These are phyloP conservation scores for Orbilia brochopaga DNA, from an alignment of 2,329 filamentous ascomycete genomes.

Conservation along the genomic window DNA sequence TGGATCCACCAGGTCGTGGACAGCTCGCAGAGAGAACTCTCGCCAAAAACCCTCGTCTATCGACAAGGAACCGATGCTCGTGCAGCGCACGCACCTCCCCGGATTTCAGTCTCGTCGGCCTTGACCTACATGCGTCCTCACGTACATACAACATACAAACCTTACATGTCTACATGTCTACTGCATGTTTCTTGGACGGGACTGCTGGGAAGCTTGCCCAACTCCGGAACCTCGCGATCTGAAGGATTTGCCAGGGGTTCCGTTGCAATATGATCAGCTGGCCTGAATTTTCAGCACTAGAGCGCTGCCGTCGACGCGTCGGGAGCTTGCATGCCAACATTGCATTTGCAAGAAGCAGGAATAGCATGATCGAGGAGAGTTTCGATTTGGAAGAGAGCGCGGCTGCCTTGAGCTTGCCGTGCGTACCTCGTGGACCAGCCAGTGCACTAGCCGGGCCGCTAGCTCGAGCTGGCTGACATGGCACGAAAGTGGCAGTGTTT, in stretches of 20 bases:
- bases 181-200: slow-evolving; percentile 39
- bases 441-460: not conserved
- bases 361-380: not conserved
- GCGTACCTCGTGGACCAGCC: not conserved
- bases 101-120: slow-evolving; percentile 30
- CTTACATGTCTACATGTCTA: no score
- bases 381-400: slow-evolving; percentile 10
- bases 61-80: slow-evolving; percentile 45
- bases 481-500: slow-evolving; percentile 7
- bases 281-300: slow-evolving; percentile 20
- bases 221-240: slow-evolving; percentile 46
- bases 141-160: no score
- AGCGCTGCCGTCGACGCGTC: slow-evolving; percentile 19
- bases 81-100: slow-evolving; percentile 50
- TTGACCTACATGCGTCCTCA: no score
- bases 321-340: not conserved
- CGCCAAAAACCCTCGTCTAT: slow-evolving; percentile 45
- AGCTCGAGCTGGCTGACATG: not conserved
- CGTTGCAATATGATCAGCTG: slow-evolving; percentile 49
- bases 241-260: slow-evolving; percentile 28
- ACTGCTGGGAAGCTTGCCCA: slow-evolving; percentile 37
- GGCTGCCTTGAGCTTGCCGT: slow-evolving; percentile 1
- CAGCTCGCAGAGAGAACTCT: slow-evolving; percentile 2
- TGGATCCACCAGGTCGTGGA: slow-evolving; percentile 44
- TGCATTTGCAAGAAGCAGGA: not conserved